Percentiles rank a stretch among this genome's conserved stretches.
These are phyloP conservation scores for Xerocomus cyaneibrunnescens DNA, from an alignment of 1,284 basidiomycete genomes.

Conservation along the genomic window DNA sequence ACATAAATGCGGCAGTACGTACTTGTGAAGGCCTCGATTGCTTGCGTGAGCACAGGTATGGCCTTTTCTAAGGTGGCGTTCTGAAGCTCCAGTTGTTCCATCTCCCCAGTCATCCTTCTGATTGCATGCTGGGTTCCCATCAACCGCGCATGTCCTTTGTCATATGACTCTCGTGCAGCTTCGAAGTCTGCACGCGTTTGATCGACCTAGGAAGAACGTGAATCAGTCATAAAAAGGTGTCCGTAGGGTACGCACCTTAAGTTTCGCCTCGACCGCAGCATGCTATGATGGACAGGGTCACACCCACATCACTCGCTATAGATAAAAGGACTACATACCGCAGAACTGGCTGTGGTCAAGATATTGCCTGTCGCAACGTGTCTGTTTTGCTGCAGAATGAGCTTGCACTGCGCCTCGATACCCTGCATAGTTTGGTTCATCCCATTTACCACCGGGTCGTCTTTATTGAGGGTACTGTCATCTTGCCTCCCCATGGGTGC, in stretches of 20 bases:
- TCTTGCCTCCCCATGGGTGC: slow-evolving; percentile 6
- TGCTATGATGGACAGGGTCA: background rate
- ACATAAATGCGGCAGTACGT: background rate
- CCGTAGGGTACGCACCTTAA: background rate
- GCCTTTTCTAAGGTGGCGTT: slow-evolving; percentile 23
- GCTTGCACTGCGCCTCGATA: slow-evolving; percentile 22
- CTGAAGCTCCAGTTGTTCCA: slow-evolving; percentile 21
- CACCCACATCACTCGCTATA: too few species aligned
- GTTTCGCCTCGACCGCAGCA: background rate
- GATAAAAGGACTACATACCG: background rate
- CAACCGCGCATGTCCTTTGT: slow-evolving; percentile 12
- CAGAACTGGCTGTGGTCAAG: background rate
- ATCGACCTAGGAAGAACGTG: slow-evolving; percentile 12
- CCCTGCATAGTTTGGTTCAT: slow-evolving; percentile 15
- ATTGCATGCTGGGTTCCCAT: slow-evolving; percentile 21
- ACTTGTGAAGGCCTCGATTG: slow-evolving; percentile 22
- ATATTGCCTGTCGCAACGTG: slow-evolving; percentile 12
- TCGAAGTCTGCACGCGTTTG: slow-evolving; percentile 23
- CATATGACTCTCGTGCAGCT: slow-evolving; percentile 17
- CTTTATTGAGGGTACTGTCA: slow-evolving; percentile 4
- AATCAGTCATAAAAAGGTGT: background rate
- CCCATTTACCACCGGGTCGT: slow-evolving; percentile 10
- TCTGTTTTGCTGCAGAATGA: slow-evolving; percentile 21
- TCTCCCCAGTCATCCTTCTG: slow-evolving; percentile 19
- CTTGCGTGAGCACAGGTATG: slow-evolving; percentile 17